Conservation (phyloP, 75 land plant species). For the Azolla pinnata region DNA sequence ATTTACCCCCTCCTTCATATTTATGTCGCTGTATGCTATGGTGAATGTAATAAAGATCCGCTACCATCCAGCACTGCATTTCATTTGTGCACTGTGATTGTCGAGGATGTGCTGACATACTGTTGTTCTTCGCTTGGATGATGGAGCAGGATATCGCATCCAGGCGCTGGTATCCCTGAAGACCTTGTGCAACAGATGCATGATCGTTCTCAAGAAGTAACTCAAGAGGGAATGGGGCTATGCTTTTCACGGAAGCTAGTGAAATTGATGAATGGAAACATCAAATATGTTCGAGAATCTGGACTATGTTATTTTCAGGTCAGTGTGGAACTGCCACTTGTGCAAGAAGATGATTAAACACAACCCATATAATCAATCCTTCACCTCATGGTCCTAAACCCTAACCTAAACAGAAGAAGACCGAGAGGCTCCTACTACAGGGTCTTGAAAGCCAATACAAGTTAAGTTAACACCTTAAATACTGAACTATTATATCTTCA, state of each 20-base stretch:
- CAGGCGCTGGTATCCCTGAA: conserved; percentile 70
- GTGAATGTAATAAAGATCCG: too few relatives aligned
- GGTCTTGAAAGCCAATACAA: too few relatives aligned
- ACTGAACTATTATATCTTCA: too few relatives aligned
- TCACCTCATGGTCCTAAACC: too few relatives aligned
- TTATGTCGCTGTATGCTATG: too few relatives aligned
- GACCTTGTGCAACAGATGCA: conserved; percentile 74
- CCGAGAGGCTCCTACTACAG: too few relatives aligned
- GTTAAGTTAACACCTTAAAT: too few relatives aligned
- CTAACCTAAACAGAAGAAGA: too few relatives aligned
- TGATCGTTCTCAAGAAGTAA: conserved; percentile 35
- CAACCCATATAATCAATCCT: too few relatives aligned
- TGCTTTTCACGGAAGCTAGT: conserved; percentile 70
- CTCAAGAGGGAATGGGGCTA: conserved; percentile 76
- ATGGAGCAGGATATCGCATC: conserved; percentile 56
- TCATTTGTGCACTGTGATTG: neutral
- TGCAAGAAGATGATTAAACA: conserved; percentile 34
- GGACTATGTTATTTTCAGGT: conserved; percentile 50
- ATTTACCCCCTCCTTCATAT: too few relatives aligned
- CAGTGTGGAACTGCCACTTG: conserved; percentile 58
- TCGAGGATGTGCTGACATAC: too few relatives aligned
- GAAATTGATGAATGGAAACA: conserved; percentile 86
- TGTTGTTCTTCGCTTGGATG: neutral
- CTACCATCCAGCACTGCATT: neutral
- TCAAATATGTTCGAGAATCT: conserved; percentile 63